Evolutionary conservation across 257 asterid genomes (phyloP), one percentile per base, ranked within the genome.

Genomic region (Fraxinus quadrangulata): DNA sequence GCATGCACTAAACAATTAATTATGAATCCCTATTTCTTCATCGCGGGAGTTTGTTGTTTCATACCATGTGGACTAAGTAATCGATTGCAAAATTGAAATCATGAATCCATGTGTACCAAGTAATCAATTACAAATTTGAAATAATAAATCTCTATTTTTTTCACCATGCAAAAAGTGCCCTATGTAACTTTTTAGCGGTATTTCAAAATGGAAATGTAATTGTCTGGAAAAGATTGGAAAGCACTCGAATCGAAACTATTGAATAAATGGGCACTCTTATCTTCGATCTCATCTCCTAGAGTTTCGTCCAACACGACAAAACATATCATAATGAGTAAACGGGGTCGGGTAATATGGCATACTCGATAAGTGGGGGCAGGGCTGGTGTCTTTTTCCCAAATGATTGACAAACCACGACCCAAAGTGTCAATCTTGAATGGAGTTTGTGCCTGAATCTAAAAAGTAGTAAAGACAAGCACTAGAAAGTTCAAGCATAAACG

Each of bases 401-500:
- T 47, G 1, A 42, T 12, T 11, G 51, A 42, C 51, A 11, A 11
- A 12, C 51, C 17, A 47, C 59, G 59, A 47, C n/a, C n/a, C 19
- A 47, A 47, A 47, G 56, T 47, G 56, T 47, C 6, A 16, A 24
- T 61, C 16, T 24, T 23, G 10, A 61, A 61, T 61, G 33, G 11
- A 21, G 28, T 26, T 26, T 1, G 17, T 63, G 36, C 34, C 34
- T 3, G 6, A 19, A 67, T 40, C 14, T 12, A 11, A 39, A 59
- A 56, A 9, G 75, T 59, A 14, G 54, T 4, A 2, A 7, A 9
- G 26, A 11, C 10, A 17, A 11, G 47, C 10, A 72, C 78, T 65
- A 66, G 76, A 75, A 75, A 49, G 47, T 78, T 78, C 78, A 42
- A 42, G 51, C 51, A 42, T 11, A 42, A 42, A 42, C 3, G 51